phyloP scores from a whole-genome alignment of 2,329 filamentous ascomycete species.

The Aspergillus piperis region DNA sequence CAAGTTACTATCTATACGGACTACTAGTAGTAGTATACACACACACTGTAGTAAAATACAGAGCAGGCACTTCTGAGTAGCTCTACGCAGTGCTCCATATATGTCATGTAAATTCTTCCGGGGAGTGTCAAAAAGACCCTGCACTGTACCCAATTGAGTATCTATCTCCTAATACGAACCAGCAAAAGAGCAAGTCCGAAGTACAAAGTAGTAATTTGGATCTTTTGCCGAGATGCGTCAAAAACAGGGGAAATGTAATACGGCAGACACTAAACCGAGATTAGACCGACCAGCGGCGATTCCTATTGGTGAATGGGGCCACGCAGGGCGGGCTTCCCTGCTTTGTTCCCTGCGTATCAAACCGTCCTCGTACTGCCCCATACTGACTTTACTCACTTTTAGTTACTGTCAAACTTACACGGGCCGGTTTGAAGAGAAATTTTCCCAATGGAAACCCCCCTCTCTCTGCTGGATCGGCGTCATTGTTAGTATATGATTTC shows the following conservation, averaged over 20 bases:
- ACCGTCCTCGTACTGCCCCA: neutral
- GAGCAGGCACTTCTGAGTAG: too few species aligned
- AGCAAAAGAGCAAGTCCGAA: neutral
- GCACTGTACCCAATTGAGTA: too few species aligned
- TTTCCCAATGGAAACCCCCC: neutral
- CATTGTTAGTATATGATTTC: conserved; percentile 4
- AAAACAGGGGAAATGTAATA: neutral
- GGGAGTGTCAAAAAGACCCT: neutral
- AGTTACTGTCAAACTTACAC: neutral
- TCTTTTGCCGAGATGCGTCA: neutral
- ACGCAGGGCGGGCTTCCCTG: neutral
- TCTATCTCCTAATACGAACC: neutral
- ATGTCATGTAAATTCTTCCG: too few species aligned
- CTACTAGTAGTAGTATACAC: neutral
- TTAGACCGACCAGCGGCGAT: neutral
- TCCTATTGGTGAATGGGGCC: neutral
- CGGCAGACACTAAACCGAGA: neutral
- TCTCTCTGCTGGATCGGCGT: conserved; percentile 4
- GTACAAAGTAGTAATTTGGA: neutral
- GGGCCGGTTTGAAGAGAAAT: neutral
- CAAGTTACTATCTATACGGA: neutral
- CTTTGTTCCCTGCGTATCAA: conserved; percentile 3
- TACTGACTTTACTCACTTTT: neutral
- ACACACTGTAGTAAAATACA: neutral
- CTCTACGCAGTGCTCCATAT: too few species aligned